Evolutionary conservation across 2,329 filamentous ascomycete species (phyloP), one percentile per base, ranked within the genome.

Genomic region (Phoma sp.): DNA sequence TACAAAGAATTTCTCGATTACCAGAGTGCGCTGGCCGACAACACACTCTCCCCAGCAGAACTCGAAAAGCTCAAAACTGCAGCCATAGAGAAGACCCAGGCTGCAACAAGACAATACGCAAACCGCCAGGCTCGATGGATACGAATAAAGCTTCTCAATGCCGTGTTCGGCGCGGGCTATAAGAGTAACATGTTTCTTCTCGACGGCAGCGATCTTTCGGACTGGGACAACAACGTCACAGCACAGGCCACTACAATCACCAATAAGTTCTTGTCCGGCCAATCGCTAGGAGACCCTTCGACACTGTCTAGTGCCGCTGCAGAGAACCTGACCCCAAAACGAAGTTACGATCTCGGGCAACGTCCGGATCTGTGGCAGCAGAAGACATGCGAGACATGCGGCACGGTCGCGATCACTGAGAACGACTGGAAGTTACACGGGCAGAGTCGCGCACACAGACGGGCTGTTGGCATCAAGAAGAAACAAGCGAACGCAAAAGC

Each of bases 1-100:
- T 97, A 92, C 76, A 97, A 96, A 72, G 92, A 99, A 70, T 89
- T 98, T 70, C 84, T 90, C 53, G 82, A 85, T 0, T 96, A 92
- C 68, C 77, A 93, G 21, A 36, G 57, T 10, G 74, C 73, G 4
- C 58, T 76, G 3, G 19, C 22, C 8, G 43, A 62, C 1, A 51
- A 56, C 2, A 65, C 76, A 61, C 58, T 73, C 67, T 47, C 50
- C 39, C 68, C 52, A 22, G 31, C 55, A 37, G 79, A 84, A 4
- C 75, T 90, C 1, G 80, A 83, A 19, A 78, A 79, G 17, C 73
- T 92, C 13, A 87, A 84, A 62, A 64, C 71, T 1, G 71, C 81
- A 0, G 88, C 86, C 0, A 77, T 96, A 0, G 89, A 94, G 60
- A 84, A 86, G 44, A 93, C 92, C 60, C 92, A 96, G 72, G 84